Conservation (phyloP, 2,329 filamentous ascomycete species). For the Venturia nashicola region DNA sequence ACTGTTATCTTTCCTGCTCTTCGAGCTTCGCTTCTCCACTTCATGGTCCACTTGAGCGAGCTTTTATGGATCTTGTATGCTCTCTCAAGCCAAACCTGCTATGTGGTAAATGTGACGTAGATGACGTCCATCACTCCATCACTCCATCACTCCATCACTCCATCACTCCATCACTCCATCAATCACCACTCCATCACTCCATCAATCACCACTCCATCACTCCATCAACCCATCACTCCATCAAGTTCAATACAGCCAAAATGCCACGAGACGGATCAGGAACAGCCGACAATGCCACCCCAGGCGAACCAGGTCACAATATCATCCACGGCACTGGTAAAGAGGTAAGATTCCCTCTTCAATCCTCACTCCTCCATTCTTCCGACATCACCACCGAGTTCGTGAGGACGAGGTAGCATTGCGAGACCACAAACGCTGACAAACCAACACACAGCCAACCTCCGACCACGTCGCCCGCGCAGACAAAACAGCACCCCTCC, state of each 20-base stretch:
- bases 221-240: too few relatives aligned
- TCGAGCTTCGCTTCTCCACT: too few relatives aligned
- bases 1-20: too few relatives aligned
- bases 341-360: conserved; percentile 1
- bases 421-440: too few relatives aligned
- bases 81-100: neutral
- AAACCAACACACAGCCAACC: conserved; percentile 8
- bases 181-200: too few relatives aligned
- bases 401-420: too few relatives aligned
- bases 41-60: neutral
- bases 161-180: too few relatives aligned
- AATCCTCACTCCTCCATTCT: neutral
- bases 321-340: conserved; percentile 10
- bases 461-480: conserved; percentile 30
- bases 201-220: too few relatives aligned
- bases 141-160: too few relatives aligned
- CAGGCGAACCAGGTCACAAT: conserved; percentile 3
- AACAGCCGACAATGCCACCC: conserved; percentile 2
- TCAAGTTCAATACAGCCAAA: neutral
- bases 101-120: neutral
- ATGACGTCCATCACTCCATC: neutral
- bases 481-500: conserved; percentile 38
- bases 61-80: neutral
- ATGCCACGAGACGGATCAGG: conserved; percentile 11
- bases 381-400: too few relatives aligned